Base-by-base conservation (phyloP, 2,329 filamentous ascomycete genomes). In the Curvularia verruculosa region DNA sequence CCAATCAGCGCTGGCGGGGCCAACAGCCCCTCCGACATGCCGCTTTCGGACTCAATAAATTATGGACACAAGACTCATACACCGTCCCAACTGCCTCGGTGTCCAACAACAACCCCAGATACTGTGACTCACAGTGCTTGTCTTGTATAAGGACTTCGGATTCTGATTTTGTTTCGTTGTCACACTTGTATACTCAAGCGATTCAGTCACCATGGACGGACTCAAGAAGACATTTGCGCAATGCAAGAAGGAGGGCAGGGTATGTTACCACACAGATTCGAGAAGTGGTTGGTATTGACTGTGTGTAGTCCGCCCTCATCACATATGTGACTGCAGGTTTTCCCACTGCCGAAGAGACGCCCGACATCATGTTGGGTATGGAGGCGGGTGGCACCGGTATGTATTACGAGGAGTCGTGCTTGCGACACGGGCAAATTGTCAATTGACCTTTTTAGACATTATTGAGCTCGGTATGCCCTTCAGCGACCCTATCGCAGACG, bases 401-500 rank as follows among this genome's bases (percentile, higher is more conserved):
- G 84, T 62, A 56, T 40, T 43, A 45, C 12, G 26, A 52, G 54
- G 44, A 48, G 49, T 44, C 39, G 37, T 8, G 8, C 15, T 45
- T 5, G 3, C 12, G 18, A 40, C 12, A 15, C 3, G 10, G 19
- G 1, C 10, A 34, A 45, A 24, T 23, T 43, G 43, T 31, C 52
- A 56, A 68, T 67, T 72, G 54, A 67, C 60, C 40, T 49, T 13
- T 49, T 5, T 67, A 92, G 95, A 99, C 77, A 83, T 99, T 59
- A 96, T 99, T 71, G 95, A 99, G 79, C 87, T 99, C 66, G 95
- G 94, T 62, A 88, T 96, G 54, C 95, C 95, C 50, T 99, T 99
- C 81, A 97, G 94, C 71, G 95, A 99, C 77, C 95, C 95, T 56
- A 98, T 98, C 78, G 95, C 94, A 67, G 95, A 99, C 78, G 95